Conservation (phyloP, 1,139 yeast genomes). For the Debaryomycetaceae sp. region DNA sequence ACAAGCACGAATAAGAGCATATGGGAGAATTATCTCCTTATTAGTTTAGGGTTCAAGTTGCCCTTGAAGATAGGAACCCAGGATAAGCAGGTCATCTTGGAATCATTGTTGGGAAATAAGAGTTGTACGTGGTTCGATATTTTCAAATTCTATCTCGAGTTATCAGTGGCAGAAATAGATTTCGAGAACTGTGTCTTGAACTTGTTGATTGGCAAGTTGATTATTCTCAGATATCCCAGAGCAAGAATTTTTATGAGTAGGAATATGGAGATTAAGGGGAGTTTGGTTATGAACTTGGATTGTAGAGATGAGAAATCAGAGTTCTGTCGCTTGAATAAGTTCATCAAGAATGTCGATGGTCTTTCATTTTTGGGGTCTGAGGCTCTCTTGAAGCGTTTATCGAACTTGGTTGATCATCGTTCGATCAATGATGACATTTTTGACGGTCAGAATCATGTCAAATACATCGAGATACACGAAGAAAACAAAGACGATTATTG, state of each 20-base stretch:
- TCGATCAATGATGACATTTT: constrained; percentile 22
- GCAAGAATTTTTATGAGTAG: constrained; percentile 19
- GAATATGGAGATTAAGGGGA: constrained; percentile 24
- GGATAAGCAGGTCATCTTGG: constrained; percentile 17
- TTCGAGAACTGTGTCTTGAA: constrained; percentile 37
- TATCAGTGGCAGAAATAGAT: constrained; percentile 29
- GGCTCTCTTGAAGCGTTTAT: constrained; percentile 23
- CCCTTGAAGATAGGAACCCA: constrained; percentile 20
- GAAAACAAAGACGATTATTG: constrained; percentile 20
- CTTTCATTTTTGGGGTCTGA: constrained; percentile 28
- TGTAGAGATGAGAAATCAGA: constrained; percentile 25
- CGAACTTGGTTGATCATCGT: constrained; percentile 20
- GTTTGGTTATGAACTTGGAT: constrained; percentile 29
- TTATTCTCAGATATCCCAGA: constrained; percentile 20
- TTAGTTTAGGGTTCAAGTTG: constrained; percentile 26
- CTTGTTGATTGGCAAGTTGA: constrained; percentile 27
- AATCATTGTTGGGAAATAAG: constrained; percentile 22
- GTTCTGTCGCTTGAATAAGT: constrained; percentile 21
- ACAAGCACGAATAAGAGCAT: constrained; percentile 1
- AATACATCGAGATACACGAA: constrained; percentile 29
- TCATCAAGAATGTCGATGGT: constrained; percentile 34
- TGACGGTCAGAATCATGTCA: constrained; percentile 28
- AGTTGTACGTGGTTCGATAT: constrained; percentile 14
- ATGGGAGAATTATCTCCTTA: constrained; percentile 22
- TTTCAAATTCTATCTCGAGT: constrained; percentile 25